Conservation (phyloP, 176 grass and related monocot genomes). For the Musa schizocarpa region DNA sequence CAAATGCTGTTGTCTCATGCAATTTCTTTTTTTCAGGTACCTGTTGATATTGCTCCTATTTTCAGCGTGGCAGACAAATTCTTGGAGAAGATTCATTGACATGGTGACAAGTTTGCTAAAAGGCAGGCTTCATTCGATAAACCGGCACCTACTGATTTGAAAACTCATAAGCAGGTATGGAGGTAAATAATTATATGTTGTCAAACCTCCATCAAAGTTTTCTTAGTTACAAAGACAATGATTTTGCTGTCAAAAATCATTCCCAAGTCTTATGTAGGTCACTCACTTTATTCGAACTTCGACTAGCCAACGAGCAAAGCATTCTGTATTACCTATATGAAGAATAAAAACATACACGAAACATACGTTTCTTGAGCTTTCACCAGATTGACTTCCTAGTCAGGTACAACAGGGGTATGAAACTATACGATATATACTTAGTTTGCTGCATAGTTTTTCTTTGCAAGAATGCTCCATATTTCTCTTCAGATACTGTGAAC, state of each 20-base stretch:
- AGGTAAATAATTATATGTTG: background rate
- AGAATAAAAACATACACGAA: no score
- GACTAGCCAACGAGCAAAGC: no score
- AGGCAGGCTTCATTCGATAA: background rate
- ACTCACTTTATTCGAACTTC: no score
- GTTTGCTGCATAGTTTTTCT: no score
- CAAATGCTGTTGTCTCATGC: background rate
- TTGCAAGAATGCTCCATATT: no score
- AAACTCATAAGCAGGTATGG: background rate
- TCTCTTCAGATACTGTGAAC: no score
- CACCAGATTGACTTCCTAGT: no score
- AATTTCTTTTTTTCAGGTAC: slow-evolving; percentile 32
- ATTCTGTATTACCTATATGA: no score
- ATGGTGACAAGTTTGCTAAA: background rate
- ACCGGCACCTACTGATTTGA: background rate
- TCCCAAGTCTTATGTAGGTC: no score
- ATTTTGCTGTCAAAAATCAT: background rate
- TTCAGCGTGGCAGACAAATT: slow-evolving; percentile 47
- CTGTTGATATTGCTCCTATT: slow-evolving; percentile 64
- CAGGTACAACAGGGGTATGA: no score
- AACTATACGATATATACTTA: no score
- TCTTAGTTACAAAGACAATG: background rate
- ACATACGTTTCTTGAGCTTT: no score
- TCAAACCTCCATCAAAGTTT: background rate
- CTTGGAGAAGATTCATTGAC: slow-evolving; percentile 24